These are phyloP conservation scores for Calycina marina DNA, from an alignment of 2,329 filamentous ascomycete genomes.

Conservation along the genomic window DNA sequence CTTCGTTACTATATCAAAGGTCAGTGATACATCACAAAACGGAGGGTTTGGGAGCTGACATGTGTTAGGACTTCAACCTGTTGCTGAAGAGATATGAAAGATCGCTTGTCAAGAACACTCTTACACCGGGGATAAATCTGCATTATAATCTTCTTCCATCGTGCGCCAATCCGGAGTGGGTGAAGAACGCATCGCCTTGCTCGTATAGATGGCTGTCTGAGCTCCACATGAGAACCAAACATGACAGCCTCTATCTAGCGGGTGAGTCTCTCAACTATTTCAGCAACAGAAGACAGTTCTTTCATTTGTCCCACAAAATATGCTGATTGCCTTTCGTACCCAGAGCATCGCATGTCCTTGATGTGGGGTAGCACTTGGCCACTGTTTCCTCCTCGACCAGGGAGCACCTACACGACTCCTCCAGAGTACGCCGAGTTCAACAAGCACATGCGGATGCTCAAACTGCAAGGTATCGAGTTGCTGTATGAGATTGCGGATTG, in stretches of 20 bases:
- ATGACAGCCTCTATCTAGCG: slow-evolving; percentile 7
- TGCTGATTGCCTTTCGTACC: background rate
- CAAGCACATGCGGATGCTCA: too few species aligned
- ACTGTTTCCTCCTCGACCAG: background rate
- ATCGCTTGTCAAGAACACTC: slow-evolving; percentile 8
- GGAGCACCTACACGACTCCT: background rate
- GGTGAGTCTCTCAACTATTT: background rate
- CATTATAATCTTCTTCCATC: slow-evolving; percentile 1
- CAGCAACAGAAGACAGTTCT: background rate
- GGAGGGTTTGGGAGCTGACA: slow-evolving; percentile 1
- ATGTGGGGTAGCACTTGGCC: background rate
- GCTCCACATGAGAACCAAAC: slow-evolving; percentile 8
- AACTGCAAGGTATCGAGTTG: slow-evolving; percentile 1
- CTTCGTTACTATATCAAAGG: slow-evolving; percentile 13
- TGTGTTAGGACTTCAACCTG: slow-evolving; percentile 8
- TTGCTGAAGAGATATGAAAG: slow-evolving; percentile 13
- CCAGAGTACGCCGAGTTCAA: background rate
- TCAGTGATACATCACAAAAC: slow-evolving; percentile 1
- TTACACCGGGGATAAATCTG: background rate
- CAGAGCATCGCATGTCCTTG: background rate
- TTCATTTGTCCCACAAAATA: background rate
- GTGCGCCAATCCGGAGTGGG: slow-evolving; percentile 1
- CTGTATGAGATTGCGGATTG: slow-evolving; percentile 14
- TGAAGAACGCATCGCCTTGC: slow-evolving; percentile 3
- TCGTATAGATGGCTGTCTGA: slow-evolving; percentile 15